Evolutionary conservation across 192 early-diverging fungal genomes (phyloP), one percentile per base, ranked within the genome.

Genomic region (Funneliformis geosporum): DNA sequence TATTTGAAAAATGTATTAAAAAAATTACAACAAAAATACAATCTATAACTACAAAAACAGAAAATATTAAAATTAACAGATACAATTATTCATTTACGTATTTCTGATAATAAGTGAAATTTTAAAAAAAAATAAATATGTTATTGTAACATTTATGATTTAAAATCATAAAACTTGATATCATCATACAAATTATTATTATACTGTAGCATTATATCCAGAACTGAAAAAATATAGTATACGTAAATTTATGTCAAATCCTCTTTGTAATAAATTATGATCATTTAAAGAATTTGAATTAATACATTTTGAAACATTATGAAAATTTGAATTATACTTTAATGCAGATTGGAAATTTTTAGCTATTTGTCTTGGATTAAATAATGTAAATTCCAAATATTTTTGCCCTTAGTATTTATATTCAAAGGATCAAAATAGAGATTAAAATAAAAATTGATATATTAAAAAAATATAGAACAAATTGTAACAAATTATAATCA

Each of bases 61-160:
- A 43, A 43, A 21, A 23, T 69, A 10, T 43, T 69, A n/a, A 69
- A 21, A 28, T 69, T 14, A 43, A n/a, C 16, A 69, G 39, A 69
- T 44, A 1, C 42, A 1, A 43, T 10, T 69, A 69, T 69, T 42
- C 12, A 69, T 69, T 43, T 69, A 43, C 12, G 40, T n/a, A n/a
- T 69, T 44, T 69, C 42, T 28, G 67, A 40, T 43, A 40, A 69
- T 43, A 67, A 4, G 33, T 67, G 6, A 18, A 28, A 39, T 8
- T 0, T 6, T n/a, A n/a, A n/a, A n/a, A n/a, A 69, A 69, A 43
- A 43, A 44, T 5, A 69, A 69, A 43, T 40, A 69, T 1, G 40
- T 69, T n/a, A 69, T 69, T 40, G 5, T 69, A 16, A 69, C 40
- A 1, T 69, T 69, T 69, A 43, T 43, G 40, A 69, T 69, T n/a